Conservation (phyloP, 805 yeast genomes). For the Lachancea fermentati region DNA sequence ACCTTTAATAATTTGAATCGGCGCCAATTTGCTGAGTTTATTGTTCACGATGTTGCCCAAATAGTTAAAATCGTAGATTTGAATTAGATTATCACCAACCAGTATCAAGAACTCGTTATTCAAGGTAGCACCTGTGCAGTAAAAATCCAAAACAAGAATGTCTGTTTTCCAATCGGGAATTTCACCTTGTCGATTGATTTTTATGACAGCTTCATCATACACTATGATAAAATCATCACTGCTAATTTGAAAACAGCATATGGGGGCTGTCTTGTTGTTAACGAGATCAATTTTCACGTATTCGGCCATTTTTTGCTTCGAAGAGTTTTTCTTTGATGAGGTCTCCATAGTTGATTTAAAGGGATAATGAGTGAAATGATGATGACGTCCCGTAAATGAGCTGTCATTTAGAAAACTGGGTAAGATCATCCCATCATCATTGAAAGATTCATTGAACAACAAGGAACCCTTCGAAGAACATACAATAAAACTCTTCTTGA, state of each 20-base stretch:
- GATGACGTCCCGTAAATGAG: constrained; percentile 11
- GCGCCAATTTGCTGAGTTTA: constrained; percentile 34
- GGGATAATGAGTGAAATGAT: constrained; percentile 18
- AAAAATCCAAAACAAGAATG: constrained; percentile 39
- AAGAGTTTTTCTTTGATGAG: constrained; percentile 21
- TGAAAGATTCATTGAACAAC: constrained; percentile 47
- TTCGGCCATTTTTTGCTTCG: constrained; percentile 30
- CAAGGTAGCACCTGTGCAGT: constrained; percentile 37
- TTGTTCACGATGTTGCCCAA: constrained; percentile 37
- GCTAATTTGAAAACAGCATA: constrained; percentile 58
- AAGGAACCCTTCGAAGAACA: constrained; percentile 66
- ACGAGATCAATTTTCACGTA: constrained; percentile 37
- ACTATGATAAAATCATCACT: constrained; percentile 54
- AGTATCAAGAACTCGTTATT: constrained; percentile 46
- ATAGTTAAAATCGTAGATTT: constrained; percentile 56
- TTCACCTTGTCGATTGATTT: constrained; percentile 54
- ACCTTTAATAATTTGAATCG: constrained; percentile 67
- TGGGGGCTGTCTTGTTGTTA: constrained; percentile 39
- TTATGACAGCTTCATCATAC: constrained; percentile 66
- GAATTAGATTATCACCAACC: constrained; percentile 61
- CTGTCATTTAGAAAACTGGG: constrained; percentile 50
- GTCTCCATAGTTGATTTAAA: constrained; percentile 20
- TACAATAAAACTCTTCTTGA: constrained; percentile 61
- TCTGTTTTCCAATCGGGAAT: constrained; percentile 38
- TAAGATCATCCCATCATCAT: constrained; percentile 47